These are phyloP conservation scores for Tremella mesenterica DNA, from an alignment of 768 basidiomycete genomes.

Conservation along the genomic window DNA sequence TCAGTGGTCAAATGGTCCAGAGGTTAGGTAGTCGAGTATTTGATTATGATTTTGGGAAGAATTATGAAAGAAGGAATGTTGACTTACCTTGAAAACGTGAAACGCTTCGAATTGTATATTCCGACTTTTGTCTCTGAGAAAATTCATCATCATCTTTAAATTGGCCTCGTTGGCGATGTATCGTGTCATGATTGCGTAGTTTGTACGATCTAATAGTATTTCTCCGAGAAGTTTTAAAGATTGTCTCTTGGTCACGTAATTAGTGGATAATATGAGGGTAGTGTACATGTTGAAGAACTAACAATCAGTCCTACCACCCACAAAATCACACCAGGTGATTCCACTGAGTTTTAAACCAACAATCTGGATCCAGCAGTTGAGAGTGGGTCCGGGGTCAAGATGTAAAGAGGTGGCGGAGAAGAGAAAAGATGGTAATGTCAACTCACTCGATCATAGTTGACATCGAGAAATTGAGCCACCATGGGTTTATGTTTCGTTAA, in stretches of 20 bases:
- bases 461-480: conserved; percentile 94
- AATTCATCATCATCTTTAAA: conserved; percentile 99
- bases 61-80: too few species aligned
- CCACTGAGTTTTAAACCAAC: not conserved
- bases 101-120: conserved; percentile 99
- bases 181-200: conserved; percentile 96
- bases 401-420: not conserved
- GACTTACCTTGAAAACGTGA: conserved; percentile 97
- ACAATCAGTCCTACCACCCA: not conserved
- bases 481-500: conserved; percentile 93
- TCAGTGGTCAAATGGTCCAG: too few species aligned
- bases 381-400: too few species aligned
- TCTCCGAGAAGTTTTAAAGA: conserved; percentile 96
- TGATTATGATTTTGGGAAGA: too few species aligned
- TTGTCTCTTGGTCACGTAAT: conserved; percentile 99
- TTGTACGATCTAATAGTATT: conserved; percentile 92
- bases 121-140: conserved; percentile 94
- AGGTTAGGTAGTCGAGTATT: too few species aligned
- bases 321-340: not conserved
- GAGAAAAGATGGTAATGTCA: not conserved
- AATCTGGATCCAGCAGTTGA: too few species aligned
- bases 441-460: conserved; percentile 87
- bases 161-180: conserved; percentile 94
- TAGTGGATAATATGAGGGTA: conserved; percentile 79
- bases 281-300: conserved; percentile 96